Percentiles rank a stretch among this genome's conserved stretches.
Conservation (phyloP, 306 rosid genomes). For the Coriaria nepalensis region DNA sequence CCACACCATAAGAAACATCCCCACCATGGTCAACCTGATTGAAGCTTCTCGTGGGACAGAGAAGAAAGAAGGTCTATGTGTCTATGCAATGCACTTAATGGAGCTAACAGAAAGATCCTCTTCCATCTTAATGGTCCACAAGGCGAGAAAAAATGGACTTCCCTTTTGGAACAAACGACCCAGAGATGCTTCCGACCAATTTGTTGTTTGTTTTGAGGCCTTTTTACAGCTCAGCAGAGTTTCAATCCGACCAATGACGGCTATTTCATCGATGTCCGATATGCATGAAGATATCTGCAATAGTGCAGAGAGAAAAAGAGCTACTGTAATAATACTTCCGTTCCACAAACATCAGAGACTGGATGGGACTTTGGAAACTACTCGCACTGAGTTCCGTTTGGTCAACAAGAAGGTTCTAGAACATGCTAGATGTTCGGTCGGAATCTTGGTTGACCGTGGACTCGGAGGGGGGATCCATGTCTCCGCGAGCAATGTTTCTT, state of each 20-base stretch:
- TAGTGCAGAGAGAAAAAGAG: conserved; percentile 34
- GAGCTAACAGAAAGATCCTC: conserved; percentile 63
- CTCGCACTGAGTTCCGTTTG: conserved; percentile 28
- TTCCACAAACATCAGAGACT: conserved; percentile 50
- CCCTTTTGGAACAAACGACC: conserved; percentile 51
- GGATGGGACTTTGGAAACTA: conserved; percentile 42
- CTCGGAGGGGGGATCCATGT: conserved; percentile 53
- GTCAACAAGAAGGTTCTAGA: conserved; percentile 38
- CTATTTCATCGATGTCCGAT: conserved; percentile 31
- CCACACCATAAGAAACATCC: conserved; percentile 43
- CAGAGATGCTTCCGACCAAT: conserved; percentile 19
- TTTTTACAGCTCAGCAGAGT: conserved; percentile 42
- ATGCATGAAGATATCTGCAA: conserved; percentile 48
- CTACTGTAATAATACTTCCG: conserved; percentile 47
- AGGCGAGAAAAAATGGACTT: conserved; percentile 41
- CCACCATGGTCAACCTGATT: conserved; percentile 57
- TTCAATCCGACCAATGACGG: conserved; percentile 55
- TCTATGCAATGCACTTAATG: conserved; percentile 75
- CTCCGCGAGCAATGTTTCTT: conserved; percentile 37
- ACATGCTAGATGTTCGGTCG: conserved; percentile 53
- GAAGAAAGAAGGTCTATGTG: conserved; percentile 44
- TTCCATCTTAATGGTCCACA: conserved; percentile 51
- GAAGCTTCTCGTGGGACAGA: conserved; percentile 72
- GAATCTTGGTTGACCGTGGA: conserved; percentile 60
- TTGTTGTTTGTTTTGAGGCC: conserved; percentile 50